These are phyloP conservation scores for Cucumis cinereus DNA, from an alignment of 306 rosid genomes.

Conservation along the genomic window DNA sequence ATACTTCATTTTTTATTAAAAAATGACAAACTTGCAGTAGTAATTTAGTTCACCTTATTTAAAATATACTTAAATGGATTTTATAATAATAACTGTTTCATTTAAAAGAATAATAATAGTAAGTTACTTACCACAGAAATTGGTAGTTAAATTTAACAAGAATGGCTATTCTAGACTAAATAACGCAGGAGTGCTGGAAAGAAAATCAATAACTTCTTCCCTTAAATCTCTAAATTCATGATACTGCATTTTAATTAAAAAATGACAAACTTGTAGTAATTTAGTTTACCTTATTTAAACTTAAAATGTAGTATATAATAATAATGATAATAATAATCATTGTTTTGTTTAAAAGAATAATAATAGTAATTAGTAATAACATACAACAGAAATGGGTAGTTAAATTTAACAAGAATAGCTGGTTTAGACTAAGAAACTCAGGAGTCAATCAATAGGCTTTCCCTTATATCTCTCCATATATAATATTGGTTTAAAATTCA, in stretches of 20 bases:
- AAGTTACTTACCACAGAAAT: background rate
- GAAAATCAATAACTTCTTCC: background rate
- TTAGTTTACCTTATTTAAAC: too few species aligned
- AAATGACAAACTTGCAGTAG: background rate
- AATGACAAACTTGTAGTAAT: too few species aligned
- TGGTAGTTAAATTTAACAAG: background rate
- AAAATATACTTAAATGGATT: background rate
- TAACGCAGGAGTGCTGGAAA: background rate
- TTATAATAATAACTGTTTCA: background rate
- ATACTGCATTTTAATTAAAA: too few species aligned
- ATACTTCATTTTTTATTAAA: background rate
- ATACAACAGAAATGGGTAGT: background rate
- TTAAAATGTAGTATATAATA: too few species aligned
- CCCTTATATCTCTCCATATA: background rate
- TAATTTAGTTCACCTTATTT: background rate
- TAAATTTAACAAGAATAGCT: background rate
- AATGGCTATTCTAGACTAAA: background rate
- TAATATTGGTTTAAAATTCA: background rate
- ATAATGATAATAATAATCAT: background rate
- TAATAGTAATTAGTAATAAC: background rate
- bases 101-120: background rate
- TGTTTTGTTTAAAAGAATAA: background rate
- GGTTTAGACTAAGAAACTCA: background rate
- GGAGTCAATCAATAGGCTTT: background rate
- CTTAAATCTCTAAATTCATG: background rate